These are phyloP conservation scores for Paramarasmius palmivorus DNA, from an alignment of 1,284 basidiomycete genomes.

Conservation along the genomic window DNA sequence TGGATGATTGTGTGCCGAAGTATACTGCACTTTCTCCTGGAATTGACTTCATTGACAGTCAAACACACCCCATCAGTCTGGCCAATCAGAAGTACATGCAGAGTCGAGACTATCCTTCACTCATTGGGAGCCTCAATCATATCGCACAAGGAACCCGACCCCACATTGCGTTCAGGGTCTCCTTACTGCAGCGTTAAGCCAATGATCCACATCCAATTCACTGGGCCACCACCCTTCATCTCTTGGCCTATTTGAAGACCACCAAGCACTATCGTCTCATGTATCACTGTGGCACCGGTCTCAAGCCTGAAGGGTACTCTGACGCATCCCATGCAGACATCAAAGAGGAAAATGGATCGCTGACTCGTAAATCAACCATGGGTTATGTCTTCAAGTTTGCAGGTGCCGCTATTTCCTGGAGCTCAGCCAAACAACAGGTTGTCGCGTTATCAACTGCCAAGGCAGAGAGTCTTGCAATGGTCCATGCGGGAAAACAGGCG, in stretches of 20 bases:
- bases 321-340: neutral
- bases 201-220: constrained; percentile 3
- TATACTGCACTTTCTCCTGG: neutral
- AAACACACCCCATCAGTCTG: neutral
- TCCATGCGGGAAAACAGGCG: constrained; percentile 19
- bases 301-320: neutral
- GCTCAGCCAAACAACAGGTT: constrained; percentile 18
- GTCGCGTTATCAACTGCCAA: constrained; percentile 26
- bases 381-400: constrained; percentile 20
- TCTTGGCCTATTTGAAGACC: neutral
- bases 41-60: neutral
- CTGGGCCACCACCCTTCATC: neutral
- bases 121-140: neutral
- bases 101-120: neutral
- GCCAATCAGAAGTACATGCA: neutral
- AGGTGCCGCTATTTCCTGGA: constrained; percentile 18
- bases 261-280: neutral
- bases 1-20: neutral
- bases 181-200: neutral
- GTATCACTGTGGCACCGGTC: neutral
- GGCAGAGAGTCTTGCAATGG: constrained; percentile 27
- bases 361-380: constrained; percentile 16
- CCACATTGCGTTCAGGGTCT: neutral
- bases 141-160: constrained; percentile 1
- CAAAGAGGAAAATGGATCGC: neutral